Base-by-base conservation (phyloP, 495 filamentous ascomycete species). In the Lichenothelia convexa region DNA sequence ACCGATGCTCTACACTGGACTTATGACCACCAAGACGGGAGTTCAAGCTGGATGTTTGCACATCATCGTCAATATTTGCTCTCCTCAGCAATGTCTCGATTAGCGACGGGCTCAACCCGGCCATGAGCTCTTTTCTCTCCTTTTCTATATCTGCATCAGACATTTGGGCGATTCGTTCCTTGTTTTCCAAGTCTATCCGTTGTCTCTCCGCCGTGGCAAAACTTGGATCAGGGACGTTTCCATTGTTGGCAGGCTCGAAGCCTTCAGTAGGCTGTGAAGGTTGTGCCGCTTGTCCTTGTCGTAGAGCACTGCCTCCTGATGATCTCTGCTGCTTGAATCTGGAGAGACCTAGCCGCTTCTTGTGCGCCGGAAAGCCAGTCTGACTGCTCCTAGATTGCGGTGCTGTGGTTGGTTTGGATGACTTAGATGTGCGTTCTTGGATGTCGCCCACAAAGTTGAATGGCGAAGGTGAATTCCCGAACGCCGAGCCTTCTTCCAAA, bases 321-420 rank as follows among this genome's bases (percentile, higher is more conserved):
- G 65, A 60, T 40, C 65, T 62, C 45, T 69, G 71, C 49, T 81
- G 73, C 46, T 81, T 85, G 65, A 93, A 93, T 20, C 75, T 67
- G 4, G 83, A 91, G 0, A 61, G 48, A 27, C 66, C 62, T n/a
- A 56, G 59, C 27, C 87, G 75, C 47, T 78, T 86, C 49, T 78
- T 86, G 58, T 80, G 86, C 30, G 70, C 70, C 18, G 89, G 89
- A 43, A 94, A 95, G 1, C 87, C 89, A n/a, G 65, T 74, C 4
- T 67, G 49, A 17, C 69, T 65, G 16, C 48, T 54, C 26, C 70
- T 68, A 13, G 68, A 54, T 35, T 61, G 68, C 3, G 78, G 76
- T 8, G 77, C 73, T 32, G 64, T 62, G 4, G 83, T 80, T n/a
- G 70, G 54, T 30, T 65, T 68, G 1, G 67, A 53, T 11, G 62